Base-by-base conservation (phyloP, 306 rosid genomes). In the Vicia sativa region DNA sequence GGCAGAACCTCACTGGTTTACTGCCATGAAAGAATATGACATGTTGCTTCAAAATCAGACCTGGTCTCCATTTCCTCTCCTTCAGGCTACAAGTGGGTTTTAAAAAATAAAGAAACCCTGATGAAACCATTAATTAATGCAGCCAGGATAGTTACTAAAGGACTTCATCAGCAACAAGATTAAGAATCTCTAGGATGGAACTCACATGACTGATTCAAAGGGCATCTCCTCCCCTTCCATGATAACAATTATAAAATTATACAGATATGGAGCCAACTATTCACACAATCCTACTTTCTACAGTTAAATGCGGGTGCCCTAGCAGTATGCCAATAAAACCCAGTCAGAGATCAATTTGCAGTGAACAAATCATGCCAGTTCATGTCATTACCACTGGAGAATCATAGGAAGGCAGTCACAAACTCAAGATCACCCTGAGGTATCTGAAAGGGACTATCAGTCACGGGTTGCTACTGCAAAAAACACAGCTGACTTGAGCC, bases 31-130 rank as follows among this genome's bases (percentile, higher is more conserved):
- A 49, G 55, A 49, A 49, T 16, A 49, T 14, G 12, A 49, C 26
- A 18, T 25, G 19, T 49, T 49, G 26, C 54, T 48, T 15, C 49
- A n/a, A n/a, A 44, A n/a, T n/a, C 49, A 44, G 49, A 44, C 7
- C 16, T 46, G 54, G 25, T 15, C 23, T 46, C 54, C 7, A 19
- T 15, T 46, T 46, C 10, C 25, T 46, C 54, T 7, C 23, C 54
- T 46, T 15, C 57, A 50, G 7, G 29, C 58, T 21, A 29, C 8
- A 21, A 5, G 8, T 52, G 58, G 58, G 34, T 52, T 52, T 21
- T 52, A n/a, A 21, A 21, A 52, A 52, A 52, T 52, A 52, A 52
- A 21, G 58, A 52, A 52, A 52, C 25, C 31, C 58, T 21, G 58
- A 4, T 21, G 31, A 21, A 34, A 52, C 9, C 55, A 49, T 49